A percentile compares a stretch with the other conserved stretches of the same genome.
phyloP scores from a whole-genome alignment of 1,284 basidiomycete species.

The Pisolithus thermaeus region DNA sequence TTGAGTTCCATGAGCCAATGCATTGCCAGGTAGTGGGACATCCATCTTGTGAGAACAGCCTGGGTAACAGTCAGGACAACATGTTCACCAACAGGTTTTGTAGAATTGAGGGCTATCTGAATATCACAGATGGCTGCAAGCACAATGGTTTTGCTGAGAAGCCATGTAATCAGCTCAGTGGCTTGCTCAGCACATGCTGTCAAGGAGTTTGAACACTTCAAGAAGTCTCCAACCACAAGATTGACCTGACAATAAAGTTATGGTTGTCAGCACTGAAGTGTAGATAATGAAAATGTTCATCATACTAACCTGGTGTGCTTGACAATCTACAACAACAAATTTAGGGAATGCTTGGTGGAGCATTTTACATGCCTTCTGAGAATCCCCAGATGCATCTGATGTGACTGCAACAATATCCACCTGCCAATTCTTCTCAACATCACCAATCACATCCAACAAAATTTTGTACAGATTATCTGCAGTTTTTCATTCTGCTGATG shows the following conservation, averaged over 20 bases:
- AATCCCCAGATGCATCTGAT: slow-evolving; percentile 8
- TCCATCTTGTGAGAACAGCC: slow-evolving; percentile 29
- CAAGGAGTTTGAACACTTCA: not conserved
- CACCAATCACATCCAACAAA: not conserved
- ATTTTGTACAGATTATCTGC: not conserved
- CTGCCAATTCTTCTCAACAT: not conserved
- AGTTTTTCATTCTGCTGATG: not conserved
- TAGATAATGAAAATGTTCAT: not conserved
- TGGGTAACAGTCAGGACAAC: slow-evolving; percentile 6
- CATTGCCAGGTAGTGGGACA: slow-evolving; percentile 28
- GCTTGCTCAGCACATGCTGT: slow-evolving; percentile 8
- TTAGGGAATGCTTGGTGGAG: slow-evolving; percentile 3
- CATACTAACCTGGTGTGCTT: slow-evolving; percentile 8
- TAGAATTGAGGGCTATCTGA: slow-evolving; percentile 2
- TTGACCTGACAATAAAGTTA: not conserved
- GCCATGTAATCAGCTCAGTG: slow-evolving; percentile 25
- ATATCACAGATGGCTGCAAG: slow-evolving; percentile 16
- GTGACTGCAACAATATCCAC: slow-evolving; percentile 2
- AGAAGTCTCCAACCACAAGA: slow-evolving; percentile 5
- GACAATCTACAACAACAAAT: slow-evolving; percentile 8
- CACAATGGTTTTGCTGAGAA: slow-evolving; percentile 21
- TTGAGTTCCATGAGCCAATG: slow-evolving; percentile 19
- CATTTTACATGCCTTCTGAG: not conserved
- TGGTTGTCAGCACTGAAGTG: not conserved
- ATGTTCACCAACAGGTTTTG: not conserved